Evolutionary conservation across 768 basidiomycete genomes (phyloP).

Genomic region (Kwoniella shandongensis): DNA sequence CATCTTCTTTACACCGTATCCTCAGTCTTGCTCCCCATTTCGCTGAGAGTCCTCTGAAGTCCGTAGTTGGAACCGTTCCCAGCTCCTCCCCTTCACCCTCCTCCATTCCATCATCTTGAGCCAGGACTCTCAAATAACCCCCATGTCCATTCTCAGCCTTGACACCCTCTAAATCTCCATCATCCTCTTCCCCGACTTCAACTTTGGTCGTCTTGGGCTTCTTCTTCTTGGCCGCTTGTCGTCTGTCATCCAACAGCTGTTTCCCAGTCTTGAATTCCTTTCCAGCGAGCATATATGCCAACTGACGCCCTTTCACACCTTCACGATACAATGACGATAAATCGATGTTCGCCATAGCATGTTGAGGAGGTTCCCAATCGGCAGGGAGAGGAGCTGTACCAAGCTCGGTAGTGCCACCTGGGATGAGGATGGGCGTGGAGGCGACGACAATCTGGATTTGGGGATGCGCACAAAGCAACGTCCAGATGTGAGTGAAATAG

Average conservation of each 20-base stretch:
- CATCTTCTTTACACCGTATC: slow-evolving; percentile 38
- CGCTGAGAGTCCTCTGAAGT: slow-evolving; percentile 20
- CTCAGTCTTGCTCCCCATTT: slow-evolving; percentile 43
- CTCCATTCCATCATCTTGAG: slow-evolving; percentile 24
- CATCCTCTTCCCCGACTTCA: slow-evolving; percentile 7
- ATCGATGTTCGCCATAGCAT: slow-evolving; percentile 14
- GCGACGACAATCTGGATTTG: slow-evolving; percentile 33
- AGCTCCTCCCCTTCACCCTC: slow-evolving; percentile 6
- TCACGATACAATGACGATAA: slow-evolving; percentile 19
- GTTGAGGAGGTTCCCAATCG: slow-evolving; percentile 23
- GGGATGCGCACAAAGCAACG: slow-evolving; percentile 30
- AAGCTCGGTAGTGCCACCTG: slow-evolving; percentile 21
- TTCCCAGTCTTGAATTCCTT: slow-evolving; percentile 32
- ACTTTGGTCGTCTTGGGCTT: slow-evolving; percentile 11
- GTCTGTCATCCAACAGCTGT: slow-evolving; percentile 24
- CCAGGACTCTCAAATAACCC: slow-evolving; percentile 20
- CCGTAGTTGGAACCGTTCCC: slow-evolving; percentile 11
- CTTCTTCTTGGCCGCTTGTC: slow-evolving; percentile 15
- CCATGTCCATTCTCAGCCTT: slow-evolving; percentile 15
- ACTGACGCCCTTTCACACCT: slow-evolving; percentile 35
- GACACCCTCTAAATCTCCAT: slow-evolving; percentile 2
- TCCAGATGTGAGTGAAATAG: slow-evolving; percentile 42
- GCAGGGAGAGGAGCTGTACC: slow-evolving; percentile 36
- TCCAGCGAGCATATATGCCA: slow-evolving; percentile 36
- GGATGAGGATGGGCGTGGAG: slow-evolving; percentile 30